A percentile compares a stretch with the other conserved stretches of the same genome.
Evolutionary conservation across 257 asterid species (phyloP).

Genomic region (Marsdenia floribunda): DNA sequence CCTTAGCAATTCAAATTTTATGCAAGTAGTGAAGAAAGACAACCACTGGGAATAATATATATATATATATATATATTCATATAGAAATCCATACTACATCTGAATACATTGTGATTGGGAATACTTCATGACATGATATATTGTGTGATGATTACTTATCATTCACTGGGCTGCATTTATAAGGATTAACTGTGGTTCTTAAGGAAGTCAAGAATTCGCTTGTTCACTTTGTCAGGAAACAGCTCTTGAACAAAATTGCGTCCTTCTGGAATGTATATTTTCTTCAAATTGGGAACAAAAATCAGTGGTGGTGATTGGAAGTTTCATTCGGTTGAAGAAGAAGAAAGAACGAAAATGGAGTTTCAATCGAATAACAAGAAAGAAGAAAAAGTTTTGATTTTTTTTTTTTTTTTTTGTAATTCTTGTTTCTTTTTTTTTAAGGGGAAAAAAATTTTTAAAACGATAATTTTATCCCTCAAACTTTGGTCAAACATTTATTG

Average conservation of each 20-base stretch:
- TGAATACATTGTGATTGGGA: background rate
- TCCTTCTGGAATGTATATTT: conserved; percentile 51
- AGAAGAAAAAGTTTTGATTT: too few species aligned
- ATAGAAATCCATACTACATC: background rate
- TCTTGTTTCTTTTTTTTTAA: too few species aligned
- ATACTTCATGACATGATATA: background rate
- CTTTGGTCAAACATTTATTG: too few species aligned
- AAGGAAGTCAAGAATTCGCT: conserved; percentile 45
- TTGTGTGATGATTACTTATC: background rate
- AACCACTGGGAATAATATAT: background rate
- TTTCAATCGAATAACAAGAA: too few species aligned
- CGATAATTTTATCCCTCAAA: too few species aligned
- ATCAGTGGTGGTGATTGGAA: too few species aligned
- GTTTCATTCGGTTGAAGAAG: too few species aligned
- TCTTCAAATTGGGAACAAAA: conserved; percentile 49
- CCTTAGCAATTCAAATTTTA: background rate
- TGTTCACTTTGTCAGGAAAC: conserved; percentile 44
- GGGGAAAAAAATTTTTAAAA: too few species aligned
- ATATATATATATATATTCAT: too few species aligned
- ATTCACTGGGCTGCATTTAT: background rate
- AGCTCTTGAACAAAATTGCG: conserved; percentile 72
- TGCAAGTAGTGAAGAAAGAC: background rate
- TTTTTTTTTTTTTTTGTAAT: too few species aligned
- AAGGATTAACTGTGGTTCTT: conserved; percentile 17
- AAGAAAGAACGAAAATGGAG: too few species aligned